Evolutionary conservation across 2,329 filamentous ascomycete species (phyloP).

Genomic region (Nemania sp.): DNA sequence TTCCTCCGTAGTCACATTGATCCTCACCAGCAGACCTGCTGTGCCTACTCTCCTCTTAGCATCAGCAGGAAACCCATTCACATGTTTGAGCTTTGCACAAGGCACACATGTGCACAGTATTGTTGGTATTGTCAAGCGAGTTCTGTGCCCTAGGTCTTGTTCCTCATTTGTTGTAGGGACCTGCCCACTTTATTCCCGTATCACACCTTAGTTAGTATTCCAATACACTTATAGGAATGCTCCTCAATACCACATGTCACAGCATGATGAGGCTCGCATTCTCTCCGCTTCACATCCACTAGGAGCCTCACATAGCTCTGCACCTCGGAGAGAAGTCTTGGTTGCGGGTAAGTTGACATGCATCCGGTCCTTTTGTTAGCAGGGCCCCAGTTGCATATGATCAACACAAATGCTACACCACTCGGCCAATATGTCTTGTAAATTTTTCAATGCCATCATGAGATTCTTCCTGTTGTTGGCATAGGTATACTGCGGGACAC

Average conservation of each 20-base stretch:
- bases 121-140: neutral
- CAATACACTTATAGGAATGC: slow-evolving; percentile 1
- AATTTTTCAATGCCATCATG: neutral
- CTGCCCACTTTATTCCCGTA: slow-evolving; percentile 7
- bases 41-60: too few species aligned
- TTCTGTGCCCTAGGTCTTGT: neutral
- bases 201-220: neutral
- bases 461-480: neutral
- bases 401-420: slow-evolving; percentile 16
- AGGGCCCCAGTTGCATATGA: slow-evolving; percentile 13
- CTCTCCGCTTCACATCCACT: slow-evolving; percentile 22
- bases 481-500: neutral
- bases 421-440: neutral
- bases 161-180: neutral
- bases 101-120: neutral
- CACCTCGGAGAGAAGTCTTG: slow-evolving; percentile 17
- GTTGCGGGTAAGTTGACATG: slow-evolving; percentile 18
- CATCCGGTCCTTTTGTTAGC: slow-evolving; percentile 23
- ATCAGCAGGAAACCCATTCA: too few species aligned
- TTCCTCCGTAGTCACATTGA: too few species aligned
- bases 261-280: slow-evolving; percentile 24
- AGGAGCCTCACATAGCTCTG: slow-evolving; percentile 13
- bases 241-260: slow-evolving; percentile 22
- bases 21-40: too few species aligned
- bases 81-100: too few species aligned